Percentiles rank a stretch among this genome's conserved stretches.
Conservation (phyloP, 805 yeast species). For the Sugiyamaella floridensis region DNA sequence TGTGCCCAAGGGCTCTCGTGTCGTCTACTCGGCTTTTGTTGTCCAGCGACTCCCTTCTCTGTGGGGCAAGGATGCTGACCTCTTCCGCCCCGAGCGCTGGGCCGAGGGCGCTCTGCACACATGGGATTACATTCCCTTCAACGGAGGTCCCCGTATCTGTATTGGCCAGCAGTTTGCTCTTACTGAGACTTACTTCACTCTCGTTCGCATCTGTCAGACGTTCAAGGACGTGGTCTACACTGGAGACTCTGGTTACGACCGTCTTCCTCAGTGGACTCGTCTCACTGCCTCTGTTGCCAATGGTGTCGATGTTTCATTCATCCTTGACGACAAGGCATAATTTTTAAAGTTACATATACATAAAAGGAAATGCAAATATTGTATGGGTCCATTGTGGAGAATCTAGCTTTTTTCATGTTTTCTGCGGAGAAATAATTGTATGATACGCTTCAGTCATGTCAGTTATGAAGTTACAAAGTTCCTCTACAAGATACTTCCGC, state of each 20-base stretch:
- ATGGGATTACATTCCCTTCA: constrained; percentile 48
- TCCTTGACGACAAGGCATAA: not conserved
- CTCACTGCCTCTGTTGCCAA: constrained; percentile 16
- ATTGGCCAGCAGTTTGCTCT: constrained; percentile 52
- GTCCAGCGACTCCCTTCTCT: constrained; percentile 37
- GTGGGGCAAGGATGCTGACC: constrained; percentile 43
- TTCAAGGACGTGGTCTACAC: constrained; percentile 8
- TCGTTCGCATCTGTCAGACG: constrained; percentile 34
- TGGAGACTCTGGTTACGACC: constrained; percentile 6
- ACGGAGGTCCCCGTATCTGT: constrained; percentile 52
- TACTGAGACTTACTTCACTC: constrained; percentile 43
- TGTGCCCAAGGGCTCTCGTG: constrained; percentile 39
- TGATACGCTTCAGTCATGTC: too few relatives aligned
- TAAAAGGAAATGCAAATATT: too few relatives aligned
- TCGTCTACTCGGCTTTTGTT: constrained; percentile 36
- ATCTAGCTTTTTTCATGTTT: too few relatives aligned
- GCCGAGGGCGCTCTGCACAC: constrained; percentile 31
- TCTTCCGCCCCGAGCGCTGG: constrained; percentile 47
- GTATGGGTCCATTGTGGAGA: too few relatives aligned
- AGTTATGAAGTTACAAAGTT: too few relatives aligned
- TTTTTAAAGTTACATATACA: not conserved
- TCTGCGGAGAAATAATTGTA: too few relatives aligned
- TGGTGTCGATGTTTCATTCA: constrained; percentile 15
- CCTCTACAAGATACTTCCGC: too few relatives aligned
- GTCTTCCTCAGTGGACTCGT: constrained; percentile 10